phyloP scores from a whole-genome alignment of 2,329 filamentous ascomycete genomes.

The Ceratocystis cubensis region DNA sequence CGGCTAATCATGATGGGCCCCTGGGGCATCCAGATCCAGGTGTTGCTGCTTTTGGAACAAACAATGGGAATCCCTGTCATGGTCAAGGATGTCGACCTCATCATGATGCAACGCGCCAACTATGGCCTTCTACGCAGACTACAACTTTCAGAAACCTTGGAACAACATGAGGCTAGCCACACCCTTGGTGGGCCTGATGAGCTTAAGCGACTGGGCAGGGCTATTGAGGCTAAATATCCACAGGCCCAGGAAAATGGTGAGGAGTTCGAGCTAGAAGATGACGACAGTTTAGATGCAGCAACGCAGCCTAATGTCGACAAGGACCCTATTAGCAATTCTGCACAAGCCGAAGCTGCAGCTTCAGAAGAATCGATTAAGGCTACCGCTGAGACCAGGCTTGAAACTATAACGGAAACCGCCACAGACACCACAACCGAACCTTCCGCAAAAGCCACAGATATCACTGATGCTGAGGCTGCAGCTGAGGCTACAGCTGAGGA shows the following conservation, averaged over 20 bases:
- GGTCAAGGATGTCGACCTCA: constrained; percentile 27
- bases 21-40: constrained; percentile 52
- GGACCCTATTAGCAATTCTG: neutral
- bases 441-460: neutral
- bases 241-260: neutral
- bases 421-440: neutral
- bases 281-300: neutral
- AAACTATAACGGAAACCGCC: neutral
- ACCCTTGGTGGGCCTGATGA: neutral
- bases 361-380: neutral
- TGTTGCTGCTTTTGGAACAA: constrained; percentile 66
- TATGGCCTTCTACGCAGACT: neutral
- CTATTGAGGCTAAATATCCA: neutral
- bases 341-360: neutral
- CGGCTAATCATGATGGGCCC: constrained; percentile 57
- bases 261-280: constrained; percentile 1
- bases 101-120: constrained; percentile 10
- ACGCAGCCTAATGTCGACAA: neutral
- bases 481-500: neutral
- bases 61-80: constrained; percentile 61
- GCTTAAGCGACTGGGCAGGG: neutral
- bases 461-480: neutral
- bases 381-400: neutral
- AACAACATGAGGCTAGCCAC: neutral
- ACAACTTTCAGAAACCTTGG: neutral